Evolutionary conservation across 2,329 filamentous ascomycete species (phyloP).

Genomic region (Alternaria arbusti): DNA sequence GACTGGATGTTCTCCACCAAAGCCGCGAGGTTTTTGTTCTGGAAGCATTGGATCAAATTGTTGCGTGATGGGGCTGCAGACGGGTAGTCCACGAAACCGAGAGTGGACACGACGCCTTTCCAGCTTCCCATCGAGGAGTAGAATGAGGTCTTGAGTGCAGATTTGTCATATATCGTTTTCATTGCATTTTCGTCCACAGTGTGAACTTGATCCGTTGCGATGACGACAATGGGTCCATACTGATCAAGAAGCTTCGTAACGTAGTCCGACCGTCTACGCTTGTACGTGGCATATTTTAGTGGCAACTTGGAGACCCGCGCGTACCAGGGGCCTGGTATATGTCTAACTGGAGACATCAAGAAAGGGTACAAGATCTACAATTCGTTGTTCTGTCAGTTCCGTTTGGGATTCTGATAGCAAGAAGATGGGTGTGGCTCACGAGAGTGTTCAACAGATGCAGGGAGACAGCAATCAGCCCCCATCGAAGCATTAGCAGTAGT

Average conservation of each 20-base stretch:
- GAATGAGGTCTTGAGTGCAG: slow-evolving; percentile 1
- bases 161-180: slow-evolving; percentile 11
- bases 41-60: slow-evolving; percentile 12
- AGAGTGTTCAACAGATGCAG: background rate
- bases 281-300: slow-evolving; percentile 5
- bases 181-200: slow-evolving; percentile 7
- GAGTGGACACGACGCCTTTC: slow-evolving; percentile 8
- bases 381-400: background rate
- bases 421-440: background rate
- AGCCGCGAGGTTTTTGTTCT: slow-evolving; percentile 12
- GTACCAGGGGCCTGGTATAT: slow-evolving; percentile 9
- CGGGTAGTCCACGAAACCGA: slow-evolving; percentile 8
- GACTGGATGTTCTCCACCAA: slow-evolving; percentile 10
- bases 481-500: background rate
- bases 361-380: slow-evolving; percentile 6
- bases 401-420: background rate
- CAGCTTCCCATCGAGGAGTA: slow-evolving; percentile 10
- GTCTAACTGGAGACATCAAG: slow-evolving; percentile 5
- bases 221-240: slow-evolving; percentile 6
- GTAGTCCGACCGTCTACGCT: slow-evolving; percentile 3
- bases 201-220: slow-evolving; percentile 7
- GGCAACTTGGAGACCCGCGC: slow-evolving; percentile 4
- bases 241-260: slow-evolving; percentile 1
- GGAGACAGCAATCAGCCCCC: background rate
- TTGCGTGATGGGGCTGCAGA: slow-evolving; percentile 9